These are phyloP conservation scores for Polysphondylium violaceum DNA, from an alignment of 78 protist species.

Conservation along the genomic window DNA sequence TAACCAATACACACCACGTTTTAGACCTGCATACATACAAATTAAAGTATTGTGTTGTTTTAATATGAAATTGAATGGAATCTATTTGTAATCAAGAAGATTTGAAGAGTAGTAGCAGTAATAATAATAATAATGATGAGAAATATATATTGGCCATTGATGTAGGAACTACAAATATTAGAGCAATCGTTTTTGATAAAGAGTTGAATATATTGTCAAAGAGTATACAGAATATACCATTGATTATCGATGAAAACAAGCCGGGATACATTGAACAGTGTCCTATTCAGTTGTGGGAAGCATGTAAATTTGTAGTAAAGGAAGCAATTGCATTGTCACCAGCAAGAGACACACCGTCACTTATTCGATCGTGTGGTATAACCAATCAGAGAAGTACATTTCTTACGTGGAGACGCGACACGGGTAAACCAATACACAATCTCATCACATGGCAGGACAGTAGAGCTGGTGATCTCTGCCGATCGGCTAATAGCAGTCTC, in stretches of 20 bases:
- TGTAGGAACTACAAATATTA: slow-evolving; percentile 72
- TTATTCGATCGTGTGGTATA: slow-evolving; percentile 28
- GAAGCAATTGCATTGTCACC: slow-evolving; percentile 51
- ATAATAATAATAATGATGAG: not conserved
- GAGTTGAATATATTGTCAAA: slow-evolving; percentile 25
- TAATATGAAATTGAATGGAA: too few species aligned
- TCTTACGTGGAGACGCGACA: slow-evolving; percentile 62
- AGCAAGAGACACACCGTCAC: not conserved
- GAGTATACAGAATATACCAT: slow-evolving; percentile 37
- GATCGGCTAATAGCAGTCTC: slow-evolving; percentile 11
- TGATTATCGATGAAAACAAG: slow-evolving; percentile 53
- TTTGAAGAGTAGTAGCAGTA: too few species aligned
- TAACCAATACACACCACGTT: too few species aligned
- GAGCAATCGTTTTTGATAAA: slow-evolving; percentile 61
- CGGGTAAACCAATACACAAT: slow-evolving; percentile 70
- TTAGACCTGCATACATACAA: too few species aligned
- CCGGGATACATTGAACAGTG: slow-evolving; percentile 70
- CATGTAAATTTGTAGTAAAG: slow-evolving; percentile 36
- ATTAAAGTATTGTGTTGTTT: too few species aligned
- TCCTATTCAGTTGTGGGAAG: slow-evolving; percentile 62
- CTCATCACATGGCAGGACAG: slow-evolving; percentile 80
- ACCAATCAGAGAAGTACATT: slow-evolving; percentile 61
- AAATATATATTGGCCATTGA: slow-evolving; percentile 58
- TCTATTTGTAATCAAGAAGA: too few species aligned
- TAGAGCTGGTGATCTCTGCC: slow-evolving; percentile 43